phyloP scores from a whole-genome alignment of 192 early-diverging fungal genomes.

The Oehlia diaphana region DNA sequence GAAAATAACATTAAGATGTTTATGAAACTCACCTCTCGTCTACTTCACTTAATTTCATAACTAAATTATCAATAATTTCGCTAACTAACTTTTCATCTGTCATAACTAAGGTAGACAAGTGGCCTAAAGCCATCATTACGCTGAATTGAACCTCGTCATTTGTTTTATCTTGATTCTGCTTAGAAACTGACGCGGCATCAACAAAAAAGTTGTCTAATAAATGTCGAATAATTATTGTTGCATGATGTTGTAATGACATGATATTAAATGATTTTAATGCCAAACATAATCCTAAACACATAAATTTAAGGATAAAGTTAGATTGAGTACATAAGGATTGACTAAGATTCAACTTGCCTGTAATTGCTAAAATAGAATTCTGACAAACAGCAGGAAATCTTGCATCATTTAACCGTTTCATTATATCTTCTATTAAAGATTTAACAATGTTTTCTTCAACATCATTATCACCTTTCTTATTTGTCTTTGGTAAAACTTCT shows the following conservation, averaged over 20 bases:
- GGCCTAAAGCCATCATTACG: constrained; percentile 38
- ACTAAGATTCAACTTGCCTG: constrained; percentile 25
- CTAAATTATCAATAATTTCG: constrained; percentile 33
- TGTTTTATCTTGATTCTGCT: constrained; percentile 27
- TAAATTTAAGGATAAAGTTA: not conserved
- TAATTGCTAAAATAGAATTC: constrained; percentile 43
- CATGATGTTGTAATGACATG: not conserved
- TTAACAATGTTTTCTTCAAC: constrained; percentile 36
- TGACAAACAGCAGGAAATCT: constrained; percentile 40
- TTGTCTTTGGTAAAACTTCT: constrained; percentile 26
- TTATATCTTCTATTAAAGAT: constrained; percentile 35
- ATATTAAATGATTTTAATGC: constrained; percentile 12
- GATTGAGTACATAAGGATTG: not conserved
- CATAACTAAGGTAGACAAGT: constrained; percentile 36
- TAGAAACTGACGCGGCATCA: constrained; percentile 28
- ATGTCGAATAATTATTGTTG: constrained; percentile 33
- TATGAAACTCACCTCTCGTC: constrained; percentile 18
- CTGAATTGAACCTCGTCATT: constrained; percentile 50
- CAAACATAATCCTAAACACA: not conserved
- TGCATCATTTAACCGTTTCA: constrained; percentile 38
- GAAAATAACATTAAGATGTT: not conserved
- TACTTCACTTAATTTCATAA: constrained; percentile 28
- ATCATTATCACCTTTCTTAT: constrained; percentile 20
- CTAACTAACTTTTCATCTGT: constrained; percentile 43
- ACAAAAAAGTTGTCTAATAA: constrained; percentile 35